Evolutionary conservation across 345 rosid genomes (phyloP).

Genomic region (Physaria fendleri): DNA sequence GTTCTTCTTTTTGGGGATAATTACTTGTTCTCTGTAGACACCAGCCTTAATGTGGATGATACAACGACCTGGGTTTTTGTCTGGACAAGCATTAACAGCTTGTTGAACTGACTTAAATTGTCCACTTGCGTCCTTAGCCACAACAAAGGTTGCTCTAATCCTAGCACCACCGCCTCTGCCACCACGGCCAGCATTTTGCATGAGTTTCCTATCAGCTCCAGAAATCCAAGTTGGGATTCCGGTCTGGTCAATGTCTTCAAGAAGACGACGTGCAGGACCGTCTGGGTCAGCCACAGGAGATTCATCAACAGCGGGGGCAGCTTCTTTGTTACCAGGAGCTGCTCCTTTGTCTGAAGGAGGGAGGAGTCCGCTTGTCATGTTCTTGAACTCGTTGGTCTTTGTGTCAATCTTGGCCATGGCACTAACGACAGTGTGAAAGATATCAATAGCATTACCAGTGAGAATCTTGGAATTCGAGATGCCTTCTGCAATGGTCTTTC

Average conservation of each 20-base stretch:
- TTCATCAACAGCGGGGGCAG: neutral
- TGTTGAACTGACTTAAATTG: slow-evolving; percentile 43
- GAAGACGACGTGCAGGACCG: slow-evolving; percentile 43
- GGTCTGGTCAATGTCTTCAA: slow-evolving; percentile 24
- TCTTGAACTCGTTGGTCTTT: slow-evolving; percentile 18
- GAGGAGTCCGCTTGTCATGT: slow-evolving; percentile 23
- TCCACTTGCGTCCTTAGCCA: slow-evolving; percentile 80
- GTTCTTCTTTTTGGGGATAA: slow-evolving; percentile 38
- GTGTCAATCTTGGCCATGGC: slow-evolving; percentile 32
- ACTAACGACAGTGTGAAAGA: slow-evolving; percentile 31
- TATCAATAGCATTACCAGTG: slow-evolving; percentile 53
- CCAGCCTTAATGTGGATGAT: slow-evolving; percentile 69
- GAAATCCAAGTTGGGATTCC: slow-evolving; percentile 62
- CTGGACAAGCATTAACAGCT: slow-evolving; percentile 43
- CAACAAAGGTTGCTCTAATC: slow-evolving; percentile 45
- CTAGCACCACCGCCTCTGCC: slow-evolving; percentile 6
- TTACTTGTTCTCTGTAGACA: slow-evolving; percentile 40
- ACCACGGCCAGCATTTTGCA: slow-evolving; percentile 34
- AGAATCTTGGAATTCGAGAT: slow-evolving; percentile 30
- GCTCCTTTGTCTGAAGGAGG: slow-evolving; percentile 13
- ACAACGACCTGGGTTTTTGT: slow-evolving; percentile 37
- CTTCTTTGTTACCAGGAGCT: slow-evolving; percentile 3
- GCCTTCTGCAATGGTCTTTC: slow-evolving; percentile 30
- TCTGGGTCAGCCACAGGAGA: slow-evolving; percentile 28
- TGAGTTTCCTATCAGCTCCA: slow-evolving; percentile 49